Evolutionary conservation across 2,329 filamentous ascomycete genomes (phyloP).

Genomic region (Cryphonectria radicalis): DNA sequence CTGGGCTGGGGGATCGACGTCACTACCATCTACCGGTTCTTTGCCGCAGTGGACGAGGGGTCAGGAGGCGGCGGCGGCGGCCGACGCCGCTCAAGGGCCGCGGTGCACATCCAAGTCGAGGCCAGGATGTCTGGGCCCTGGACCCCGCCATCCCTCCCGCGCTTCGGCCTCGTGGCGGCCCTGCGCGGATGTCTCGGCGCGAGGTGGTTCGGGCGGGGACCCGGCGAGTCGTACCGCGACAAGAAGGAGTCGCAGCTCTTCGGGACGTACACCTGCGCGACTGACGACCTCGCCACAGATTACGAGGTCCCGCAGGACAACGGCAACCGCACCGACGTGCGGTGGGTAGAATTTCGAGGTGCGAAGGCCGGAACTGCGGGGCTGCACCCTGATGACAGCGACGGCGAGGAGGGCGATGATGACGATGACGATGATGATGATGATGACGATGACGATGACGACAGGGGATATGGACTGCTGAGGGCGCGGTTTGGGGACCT

Average conservation of each 20-base stretch:
- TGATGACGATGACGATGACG: neutral
- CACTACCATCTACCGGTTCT: constrained; percentile 60
- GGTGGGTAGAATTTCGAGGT: constrained; percentile 58
- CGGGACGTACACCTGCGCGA: constrained; percentile 53
- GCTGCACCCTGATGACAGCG: neutral
- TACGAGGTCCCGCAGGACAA: constrained; percentile 73
- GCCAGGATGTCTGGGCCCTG: constrained; percentile 52
- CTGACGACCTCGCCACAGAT: constrained; percentile 59
- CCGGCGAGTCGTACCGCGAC: constrained; percentile 69
- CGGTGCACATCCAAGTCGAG: constrained; percentile 54
- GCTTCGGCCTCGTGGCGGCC: constrained; percentile 63
- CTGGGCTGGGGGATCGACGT: constrained; percentile 63
- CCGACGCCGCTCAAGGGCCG: constrained; percentile 10
- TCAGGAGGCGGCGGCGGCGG: constrained; percentile 32
- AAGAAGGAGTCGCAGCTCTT: constrained; percentile 64
- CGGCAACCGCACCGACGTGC: constrained; percentile 66
- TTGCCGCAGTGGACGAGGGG: constrained; percentile 30
- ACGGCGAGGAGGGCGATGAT: no score
- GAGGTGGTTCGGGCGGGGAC: constrained; percentile 71
- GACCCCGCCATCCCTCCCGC: constrained; percentile 61
- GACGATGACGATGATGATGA: neutral
- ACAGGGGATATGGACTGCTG: constrained; percentile 38
- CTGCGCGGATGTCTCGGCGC: constrained; percentile 45
- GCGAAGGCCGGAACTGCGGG: constrained; percentile 8
- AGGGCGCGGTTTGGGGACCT: constrained; percentile 51